Base-by-base conservation (phyloP, 352 stramenopile genomes). In the Phytophthora cactorum region DNA sequence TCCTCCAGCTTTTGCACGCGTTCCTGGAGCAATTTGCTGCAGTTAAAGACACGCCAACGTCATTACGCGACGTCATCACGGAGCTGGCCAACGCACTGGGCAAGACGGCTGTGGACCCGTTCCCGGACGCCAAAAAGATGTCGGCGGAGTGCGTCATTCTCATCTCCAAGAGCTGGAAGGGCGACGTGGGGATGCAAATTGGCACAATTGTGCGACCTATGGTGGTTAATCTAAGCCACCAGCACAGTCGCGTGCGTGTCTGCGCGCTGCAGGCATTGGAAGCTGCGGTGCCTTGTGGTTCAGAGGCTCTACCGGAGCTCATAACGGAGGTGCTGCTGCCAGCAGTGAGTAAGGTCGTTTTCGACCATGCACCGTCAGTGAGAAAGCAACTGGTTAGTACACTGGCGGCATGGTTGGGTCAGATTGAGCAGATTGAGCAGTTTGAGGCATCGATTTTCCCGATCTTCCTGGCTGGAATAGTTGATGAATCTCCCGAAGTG, bases 71-170 rank as follows among this genome's bases (percentile, higher is more conserved):
- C 17, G 75, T 90, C 8, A 91, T 96, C 41, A 66, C 79, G 4
- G 80, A 89, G 39, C 45, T 94, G 31, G 79, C 79, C 27, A 92
- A 93, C 34, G 81, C 78, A 25, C 51, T 96, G n/a, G 84, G 77
- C 45, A 95, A 93, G 68, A 82, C 79, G 2, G 75, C 81, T 14
- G 58, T 88, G 39, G 88, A 96, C 54, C 78, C 79, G 52, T 96
- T 95, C 50, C 86, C 88, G 11, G 88, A 96, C 39, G 85, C 79
- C 51, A 96, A 95, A 71, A 92, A 93, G 56, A 76, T 88, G 57
- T 82, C 79, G 1, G 74, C 80, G 14, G 86, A 93, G 47, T 88
- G 77, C 41, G 73, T 84, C 38, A 82, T 92, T 32, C 68, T 83
- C 17, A 70, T 94, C 9, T 83, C 81, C 0, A 72, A 56, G 7